Conservation (phyloP, 169 alveolate genomes). For the Cryptosporidium sp. region DNA sequence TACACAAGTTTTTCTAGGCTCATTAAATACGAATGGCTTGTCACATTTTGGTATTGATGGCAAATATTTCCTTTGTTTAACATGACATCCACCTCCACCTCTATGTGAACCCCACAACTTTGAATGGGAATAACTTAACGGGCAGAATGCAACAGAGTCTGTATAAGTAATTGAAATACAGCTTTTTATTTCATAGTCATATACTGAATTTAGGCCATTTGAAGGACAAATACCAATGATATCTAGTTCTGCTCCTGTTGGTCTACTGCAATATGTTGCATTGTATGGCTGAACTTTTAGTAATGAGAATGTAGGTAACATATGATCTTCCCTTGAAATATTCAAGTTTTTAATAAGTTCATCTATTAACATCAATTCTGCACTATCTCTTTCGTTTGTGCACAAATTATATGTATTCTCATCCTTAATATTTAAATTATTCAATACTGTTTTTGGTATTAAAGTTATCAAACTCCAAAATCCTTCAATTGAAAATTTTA, state of each 20-base stretch:
- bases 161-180: slow-evolving; percentile 58
- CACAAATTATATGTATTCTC: slow-evolving; percentile 43
- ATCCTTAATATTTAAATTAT: slow-evolving; percentile 1
- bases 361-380: slow-evolving; percentile 9
- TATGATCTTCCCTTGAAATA: slow-evolving; percentile 10
- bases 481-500: slow-evolving; percentile 59
- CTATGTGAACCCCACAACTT: slow-evolving; percentile 62
- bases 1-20: slow-evolving; percentile 49
- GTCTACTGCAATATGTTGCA: slow-evolving; percentile 58
- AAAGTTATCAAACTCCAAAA: slow-evolving; percentile 52
- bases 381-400: slow-evolving; percentile 5
- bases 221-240: slow-evolving; percentile 57
- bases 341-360: not conserved
- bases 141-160: slow-evolving; percentile 41
- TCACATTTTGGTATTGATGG: slow-evolving; percentile 39
- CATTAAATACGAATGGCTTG: slow-evolving; percentile 29
- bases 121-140: slow-evolving; percentile 36
- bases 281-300: slow-evolving; percentile 39
- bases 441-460: slow-evolving; percentile 5
- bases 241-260: slow-evolving; percentile 61
- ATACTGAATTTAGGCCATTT: slow-evolving; percentile 28
- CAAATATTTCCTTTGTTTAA: slow-evolving; percentile 46
- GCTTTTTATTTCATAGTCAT: slow-evolving; percentile 25
- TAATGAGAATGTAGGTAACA: slow-evolving; percentile 30
- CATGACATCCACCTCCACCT: slow-evolving; percentile 69